Conservation (phyloP, 2,329 filamentous ascomycete species). For the Fusarium odoratissimum region DNA sequence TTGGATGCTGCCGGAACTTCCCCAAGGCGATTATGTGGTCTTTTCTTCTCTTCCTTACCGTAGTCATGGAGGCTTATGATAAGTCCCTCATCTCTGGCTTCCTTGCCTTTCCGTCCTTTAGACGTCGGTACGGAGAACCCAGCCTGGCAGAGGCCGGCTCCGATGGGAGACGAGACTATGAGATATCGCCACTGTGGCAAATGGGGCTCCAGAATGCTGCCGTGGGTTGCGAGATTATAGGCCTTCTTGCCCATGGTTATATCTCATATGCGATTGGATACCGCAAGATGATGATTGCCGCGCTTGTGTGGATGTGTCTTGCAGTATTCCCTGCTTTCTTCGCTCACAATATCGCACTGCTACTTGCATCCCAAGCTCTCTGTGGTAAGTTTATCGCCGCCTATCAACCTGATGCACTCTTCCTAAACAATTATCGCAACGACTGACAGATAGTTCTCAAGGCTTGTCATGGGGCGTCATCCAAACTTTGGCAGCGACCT, state of each 20-base stretch:
- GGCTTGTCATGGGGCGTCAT: constrained; percentile 48
- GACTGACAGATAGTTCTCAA: background rate
- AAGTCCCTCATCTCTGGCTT: constrained; percentile 9
- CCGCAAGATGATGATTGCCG: constrained; percentile 52
- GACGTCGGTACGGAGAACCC: constrained; percentile 42
- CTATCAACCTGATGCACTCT: fast-evolving
- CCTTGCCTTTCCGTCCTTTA: background rate
- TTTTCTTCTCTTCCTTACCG: constrained; percentile 22
- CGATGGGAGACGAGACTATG: constrained; percentile 1
- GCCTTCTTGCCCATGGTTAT: constrained; percentile 54
- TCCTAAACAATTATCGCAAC: fast-evolving
- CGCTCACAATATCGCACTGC: constrained; percentile 43
- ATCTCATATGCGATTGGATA: constrained; percentile 52
- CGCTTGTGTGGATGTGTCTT: constrained; percentile 47
- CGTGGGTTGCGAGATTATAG: constrained; percentile 41
- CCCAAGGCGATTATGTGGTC: constrained; percentile 32
- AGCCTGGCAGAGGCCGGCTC: background rate
- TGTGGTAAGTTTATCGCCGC: background rate
- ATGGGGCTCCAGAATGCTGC: background rate
- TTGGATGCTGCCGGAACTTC: constrained; percentile 7
- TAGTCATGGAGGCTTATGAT: constrained; percentile 33
- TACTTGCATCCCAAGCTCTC: constrained; percentile 50
- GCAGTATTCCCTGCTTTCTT: constrained; percentile 55
- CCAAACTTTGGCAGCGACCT: constrained; percentile 51
- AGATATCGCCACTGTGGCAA: background rate